A percentile compares a stretch with the other conserved stretches of the same genome.
phyloP scores from a whole-genome alignment of 805 yeast species.

The Gaillardinia entomophila region DNA sequence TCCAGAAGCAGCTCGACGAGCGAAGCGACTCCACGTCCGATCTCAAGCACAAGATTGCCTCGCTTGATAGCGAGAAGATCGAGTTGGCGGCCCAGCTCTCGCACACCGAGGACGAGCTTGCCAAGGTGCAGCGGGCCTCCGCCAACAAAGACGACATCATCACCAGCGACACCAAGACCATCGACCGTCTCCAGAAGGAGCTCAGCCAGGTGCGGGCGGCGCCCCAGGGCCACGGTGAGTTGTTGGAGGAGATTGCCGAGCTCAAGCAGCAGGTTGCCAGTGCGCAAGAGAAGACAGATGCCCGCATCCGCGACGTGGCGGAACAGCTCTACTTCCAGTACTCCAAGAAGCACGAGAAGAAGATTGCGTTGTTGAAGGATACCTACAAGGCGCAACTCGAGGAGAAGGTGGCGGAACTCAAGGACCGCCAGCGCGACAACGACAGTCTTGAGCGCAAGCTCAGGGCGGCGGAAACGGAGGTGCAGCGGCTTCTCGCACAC shows the following conservation, averaged over 20 bases:
- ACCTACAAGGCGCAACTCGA: slow-evolving; percentile 8
- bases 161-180: slow-evolving; percentile 22
- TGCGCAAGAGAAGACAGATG: slow-evolving; percentile 46
- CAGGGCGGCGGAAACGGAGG: slow-evolving; percentile 6
- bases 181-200: slow-evolving; percentile 22
- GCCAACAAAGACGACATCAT: slow-evolving; percentile 26
- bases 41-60: slow-evolving; percentile 1
- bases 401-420: slow-evolving; percentile 2
- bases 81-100: slow-evolving; percentile 1
- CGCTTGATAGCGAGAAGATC: slow-evolving; percentile 2
- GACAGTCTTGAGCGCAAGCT: slow-evolving; percentile 9
- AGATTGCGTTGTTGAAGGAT: slow-evolving; percentile 35
- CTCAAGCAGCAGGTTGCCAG: slow-evolving; percentile 20
- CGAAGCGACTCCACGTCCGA: neutral
- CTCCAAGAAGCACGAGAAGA: slow-evolving; percentile 70
- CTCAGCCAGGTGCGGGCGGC: slow-evolving; percentile 12
- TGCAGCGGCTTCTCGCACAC: neutral
- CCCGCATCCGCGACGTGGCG: slow-evolving; percentile 55
- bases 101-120: slow-evolving; percentile 2
- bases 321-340: slow-evolving; percentile 69
- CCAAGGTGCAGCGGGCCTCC: neutral
- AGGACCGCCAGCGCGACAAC: slow-evolving; percentile 3
- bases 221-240: slow-evolving; percentile 5
- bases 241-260: slow-evolving; percentile 10
- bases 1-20: neutral